Evolutionary conservation across 2,329 filamentous ascomycete genomes (phyloP).

Genomic region (Reticulascus tulasneorum): DNA sequence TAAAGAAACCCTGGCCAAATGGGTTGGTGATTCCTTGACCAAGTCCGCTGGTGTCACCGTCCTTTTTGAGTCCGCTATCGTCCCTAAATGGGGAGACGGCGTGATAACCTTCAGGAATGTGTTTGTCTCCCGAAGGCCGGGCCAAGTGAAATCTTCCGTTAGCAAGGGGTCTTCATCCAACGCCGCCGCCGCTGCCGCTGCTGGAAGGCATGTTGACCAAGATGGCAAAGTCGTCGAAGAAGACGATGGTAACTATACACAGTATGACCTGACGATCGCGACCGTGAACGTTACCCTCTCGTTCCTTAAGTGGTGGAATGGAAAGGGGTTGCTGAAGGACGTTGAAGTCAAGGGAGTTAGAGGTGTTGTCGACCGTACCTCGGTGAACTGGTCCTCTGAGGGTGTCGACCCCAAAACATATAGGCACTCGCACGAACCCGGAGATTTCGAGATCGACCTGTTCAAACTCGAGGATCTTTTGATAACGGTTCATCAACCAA

Average conservation of each 20-base stretch:
- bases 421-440: constrained; percentile 79
- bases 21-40: constrained; percentile 93
- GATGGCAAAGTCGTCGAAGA: constrained; percentile 45
- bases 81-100: constrained; percentile 90
- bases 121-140: constrained; percentile 87
- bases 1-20: constrained; percentile 82
- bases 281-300: constrained; percentile 95
- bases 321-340: constrained; percentile 84
- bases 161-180: constrained; percentile 85
- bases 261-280: constrained; percentile 92
- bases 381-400: constrained; percentile 67
- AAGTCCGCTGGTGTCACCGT: constrained; percentile 90
- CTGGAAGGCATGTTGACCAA: constrained; percentile 53
- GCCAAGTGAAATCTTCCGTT: constrained; percentile 75
- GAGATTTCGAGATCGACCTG: constrained; percentile 94
- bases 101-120: constrained; percentile 97
- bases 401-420: constrained; percentile 79
- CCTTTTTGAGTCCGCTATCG: constrained; percentile 95
- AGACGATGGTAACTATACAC: constrained; percentile 95
- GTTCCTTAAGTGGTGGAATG: constrained; percentile 99
- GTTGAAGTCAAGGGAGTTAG: constrained; percentile 93
- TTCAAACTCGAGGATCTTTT: constrained; percentile 95
- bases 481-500: constrained; percentile 86
- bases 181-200: constrained; percentile 81
- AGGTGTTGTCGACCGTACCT: constrained; percentile 86